Evolutionary conservation across 768 basidiomycete species (phyloP).

Genomic region (Piloderma croceum): DNA sequence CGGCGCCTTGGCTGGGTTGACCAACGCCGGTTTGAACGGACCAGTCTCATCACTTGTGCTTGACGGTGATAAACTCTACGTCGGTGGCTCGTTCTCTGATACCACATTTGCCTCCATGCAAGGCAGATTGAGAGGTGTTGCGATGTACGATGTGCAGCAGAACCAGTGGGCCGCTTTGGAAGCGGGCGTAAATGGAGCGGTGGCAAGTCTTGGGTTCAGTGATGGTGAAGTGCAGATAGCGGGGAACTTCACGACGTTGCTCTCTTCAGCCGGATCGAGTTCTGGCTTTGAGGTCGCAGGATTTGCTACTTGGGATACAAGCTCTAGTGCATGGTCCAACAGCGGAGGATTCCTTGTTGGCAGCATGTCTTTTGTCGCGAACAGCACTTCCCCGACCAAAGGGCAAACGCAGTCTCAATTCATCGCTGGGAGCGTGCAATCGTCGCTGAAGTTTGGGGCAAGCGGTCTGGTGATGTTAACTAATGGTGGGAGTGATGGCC

Average conservation of each 20-base stretch:
- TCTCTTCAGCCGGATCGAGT: conserved; percentile 29
- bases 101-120: conserved; percentile 50
- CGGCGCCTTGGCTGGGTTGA: conserved; percentile 46
- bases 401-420: conserved; percentile 44
- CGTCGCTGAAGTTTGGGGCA: conserved; percentile 61
- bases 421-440: conserved; percentile 60
- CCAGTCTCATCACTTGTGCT: conserved; percentile 64
- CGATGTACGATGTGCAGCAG: conserved; percentile 60
- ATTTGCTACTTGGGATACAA: conserved; percentile 70
- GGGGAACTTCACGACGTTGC: conserved; percentile 66
- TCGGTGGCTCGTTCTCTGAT: conserved; percentile 85
- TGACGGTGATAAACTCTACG: conserved; percentile 60
- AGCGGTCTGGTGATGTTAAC: conserved; percentile 75
- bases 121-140: conserved; percentile 54
- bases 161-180: conserved; percentile 65
- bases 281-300: conserved; percentile 45
- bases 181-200: conserved; percentile 72
- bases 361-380: conserved; percentile 61
- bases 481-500: conserved; percentile 53
- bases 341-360: conserved; percentile 71
- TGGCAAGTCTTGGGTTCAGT: conserved; percentile 52
- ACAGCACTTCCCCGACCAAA: conserved; percentile 48
- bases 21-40: conserved; percentile 74
- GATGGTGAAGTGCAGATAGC: conserved; percentile 54
- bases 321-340: conserved; percentile 59